Evolutionary conservation across 2,329 filamentous ascomycete genomes (phyloP).

Genomic region (Ophiocordyceps robertsii): DNA sequence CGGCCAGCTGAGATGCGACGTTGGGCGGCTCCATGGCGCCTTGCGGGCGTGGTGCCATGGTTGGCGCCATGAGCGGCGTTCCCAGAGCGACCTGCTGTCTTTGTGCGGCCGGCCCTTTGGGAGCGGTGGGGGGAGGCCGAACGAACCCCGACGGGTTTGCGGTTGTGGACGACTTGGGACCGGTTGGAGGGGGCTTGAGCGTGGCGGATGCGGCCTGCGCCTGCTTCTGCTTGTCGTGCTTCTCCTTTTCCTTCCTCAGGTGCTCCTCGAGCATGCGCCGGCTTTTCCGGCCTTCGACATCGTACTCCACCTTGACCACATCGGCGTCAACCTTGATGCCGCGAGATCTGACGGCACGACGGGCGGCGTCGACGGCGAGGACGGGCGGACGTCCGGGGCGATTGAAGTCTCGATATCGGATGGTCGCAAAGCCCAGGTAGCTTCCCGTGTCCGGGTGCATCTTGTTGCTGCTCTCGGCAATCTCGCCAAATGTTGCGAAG

Average conservation of each 20-base stretch:
- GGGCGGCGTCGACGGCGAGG: constrained; percentile 67
- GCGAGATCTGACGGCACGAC: constrained; percentile 62
- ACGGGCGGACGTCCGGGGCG: constrained; percentile 28
- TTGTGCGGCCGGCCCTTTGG: constrained; percentile 64
- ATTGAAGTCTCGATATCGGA: constrained; percentile 71
- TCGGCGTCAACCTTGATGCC: constrained; percentile 68
- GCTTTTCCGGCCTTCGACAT: constrained; percentile 77
- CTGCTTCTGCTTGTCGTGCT: constrained; percentile 29
- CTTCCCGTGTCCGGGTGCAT: constrained; percentile 91
- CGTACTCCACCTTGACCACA: constrained; percentile 70
- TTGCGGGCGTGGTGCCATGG: constrained; percentile 14
- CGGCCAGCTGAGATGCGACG: constrained; percentile 56
- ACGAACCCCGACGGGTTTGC: constrained; percentile 13
- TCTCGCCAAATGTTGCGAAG: constrained; percentile 73
- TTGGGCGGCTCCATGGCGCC: constrained; percentile 51
- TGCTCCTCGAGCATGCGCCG: constrained; percentile 62
- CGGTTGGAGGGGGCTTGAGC: constrained; percentile 21
- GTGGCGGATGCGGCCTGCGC: constrained; percentile 13
- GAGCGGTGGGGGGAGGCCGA: constrained; percentile 64
- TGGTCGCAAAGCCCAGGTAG: constrained; percentile 84
- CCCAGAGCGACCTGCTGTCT: constrained; percentile 10
- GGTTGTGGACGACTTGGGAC: constrained; percentile 18
- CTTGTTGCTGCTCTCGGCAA: constrained; percentile 83
- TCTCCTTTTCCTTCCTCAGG: constrained; percentile 54
- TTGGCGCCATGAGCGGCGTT: constrained; percentile 17